These are phyloP conservation scores for Lentinula aciculospora DNA, from an alignment of 768 basidiomycete genomes.

Conservation along the genomic window DNA sequence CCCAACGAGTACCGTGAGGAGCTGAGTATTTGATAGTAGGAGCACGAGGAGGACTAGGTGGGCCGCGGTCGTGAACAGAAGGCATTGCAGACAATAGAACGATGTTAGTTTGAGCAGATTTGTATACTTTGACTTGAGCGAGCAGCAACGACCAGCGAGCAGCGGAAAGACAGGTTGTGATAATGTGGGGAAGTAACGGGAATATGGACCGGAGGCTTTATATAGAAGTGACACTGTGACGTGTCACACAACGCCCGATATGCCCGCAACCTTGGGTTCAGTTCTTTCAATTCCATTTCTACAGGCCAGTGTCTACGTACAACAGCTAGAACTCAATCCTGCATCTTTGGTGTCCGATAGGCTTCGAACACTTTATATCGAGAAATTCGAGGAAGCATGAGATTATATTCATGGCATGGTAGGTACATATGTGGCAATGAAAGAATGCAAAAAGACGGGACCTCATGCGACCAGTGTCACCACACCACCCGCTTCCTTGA, in stretches of 20 bases:
- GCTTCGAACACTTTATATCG: background rate
- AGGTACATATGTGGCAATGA: slow-evolving; percentile 2
- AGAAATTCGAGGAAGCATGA: slow-evolving; percentile 2
- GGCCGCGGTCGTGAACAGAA: slow-evolving; percentile 20
- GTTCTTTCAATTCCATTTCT: background rate
- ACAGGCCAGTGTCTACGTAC: too few species aligned
- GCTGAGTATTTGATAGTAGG: slow-evolving; percentile 69
- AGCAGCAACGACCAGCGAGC: slow-evolving; percentile 41
- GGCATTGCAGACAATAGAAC: slow-evolving; percentile 18
- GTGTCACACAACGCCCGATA: background rate
- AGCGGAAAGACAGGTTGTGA: slow-evolving; percentile 13
- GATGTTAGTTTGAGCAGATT: slow-evolving; percentile 23
- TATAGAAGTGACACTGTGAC: background rate
- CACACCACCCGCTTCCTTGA: slow-evolving; percentile 93
- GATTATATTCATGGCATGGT: slow-evolving; percentile 5
- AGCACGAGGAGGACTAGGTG: slow-evolving; percentile 59
- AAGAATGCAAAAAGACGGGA: slow-evolving; percentile 1
- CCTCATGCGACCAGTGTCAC: slow-evolving; percentile 85
- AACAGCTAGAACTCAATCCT: too few species aligned
- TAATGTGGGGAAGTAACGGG: background rate
- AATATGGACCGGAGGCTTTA: background rate
- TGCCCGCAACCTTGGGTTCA: background rate
- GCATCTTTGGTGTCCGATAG: too few species aligned
- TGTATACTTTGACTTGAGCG: slow-evolving; percentile 22
- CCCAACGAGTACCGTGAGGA: slow-evolving; percentile 78